Percentiles rank a stretch among this genome's conserved stretches.
Evolutionary conservation across 345 rosid genomes (phyloP).

Genomic region (Citrus medica): DNA sequence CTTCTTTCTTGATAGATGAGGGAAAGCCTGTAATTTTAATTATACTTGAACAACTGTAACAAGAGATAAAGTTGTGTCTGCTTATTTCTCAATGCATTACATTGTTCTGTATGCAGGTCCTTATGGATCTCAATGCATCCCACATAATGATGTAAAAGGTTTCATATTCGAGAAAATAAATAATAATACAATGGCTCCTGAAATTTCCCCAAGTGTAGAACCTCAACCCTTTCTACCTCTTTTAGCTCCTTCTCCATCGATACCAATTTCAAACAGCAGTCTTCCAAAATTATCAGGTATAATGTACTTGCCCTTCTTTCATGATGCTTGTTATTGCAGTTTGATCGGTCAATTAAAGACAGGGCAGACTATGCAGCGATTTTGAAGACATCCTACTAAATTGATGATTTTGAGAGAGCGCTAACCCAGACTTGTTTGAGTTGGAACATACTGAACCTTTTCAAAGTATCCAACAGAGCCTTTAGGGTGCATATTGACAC

Average conservation of each 20-base stretch:
- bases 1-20: neutral
- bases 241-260: constrained; percentile 59
- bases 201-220: constrained; percentile 22
- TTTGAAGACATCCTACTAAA: neutral
- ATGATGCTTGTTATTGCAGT: neutral
- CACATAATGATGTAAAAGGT: neutral
- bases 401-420: neutral
- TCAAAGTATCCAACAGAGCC: neutral
- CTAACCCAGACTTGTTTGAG: neutral
- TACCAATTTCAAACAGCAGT: constrained; percentile 37
- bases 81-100: neutral
- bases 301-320: constrained; percentile 1
- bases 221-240: constrained; percentile 55
- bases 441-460: neutral
- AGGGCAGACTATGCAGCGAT: neutral
- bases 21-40: neutral
- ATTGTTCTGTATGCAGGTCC: constrained; percentile 15
- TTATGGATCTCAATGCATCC: constrained; percentile 13
- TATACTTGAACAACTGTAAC: neutral
- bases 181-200: constrained; percentile 17
- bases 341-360: neutral
- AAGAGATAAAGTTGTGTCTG: neutral
- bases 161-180: neutral
- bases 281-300: constrained; percentile 53
- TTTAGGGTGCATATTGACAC: neutral